Evolutionary conservation across 139 green algal species (phyloP).

Genomic region (Gonium pectorale): DNA sequence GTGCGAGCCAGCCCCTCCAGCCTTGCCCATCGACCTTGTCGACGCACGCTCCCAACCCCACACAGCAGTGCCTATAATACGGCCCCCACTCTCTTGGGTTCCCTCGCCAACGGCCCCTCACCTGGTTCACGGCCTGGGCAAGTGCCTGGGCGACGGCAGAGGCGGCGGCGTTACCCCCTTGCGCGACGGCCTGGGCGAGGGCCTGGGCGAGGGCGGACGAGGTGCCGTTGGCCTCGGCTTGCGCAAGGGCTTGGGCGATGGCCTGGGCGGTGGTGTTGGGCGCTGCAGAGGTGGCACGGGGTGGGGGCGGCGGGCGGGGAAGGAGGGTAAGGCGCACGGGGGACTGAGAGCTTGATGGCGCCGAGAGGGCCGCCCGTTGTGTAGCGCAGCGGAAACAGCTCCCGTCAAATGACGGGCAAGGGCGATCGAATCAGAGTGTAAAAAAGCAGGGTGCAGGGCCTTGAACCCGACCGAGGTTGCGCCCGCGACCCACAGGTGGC

Average conservation of each 20-base stretch:
- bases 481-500: conserved; percentile 12
- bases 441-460: no score
- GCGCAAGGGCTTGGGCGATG: conserved; percentile 35
- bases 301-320: background rate
- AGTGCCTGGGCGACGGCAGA: conserved; percentile 14
- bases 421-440: no score
- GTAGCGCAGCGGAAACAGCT: no score
- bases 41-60: no score
- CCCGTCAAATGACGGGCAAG: no score
- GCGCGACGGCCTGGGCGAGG: conserved; percentile 22
- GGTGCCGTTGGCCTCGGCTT: background rate
- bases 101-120: background rate
- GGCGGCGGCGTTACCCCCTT: background rate
- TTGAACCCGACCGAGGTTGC: no score
- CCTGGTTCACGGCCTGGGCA: conserved; percentile 14
- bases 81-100: no score
- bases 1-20: no score
- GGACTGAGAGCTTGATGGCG: no score
- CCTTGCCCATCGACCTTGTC: no score
- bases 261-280: conserved; percentile 18
- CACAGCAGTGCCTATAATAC: no score
- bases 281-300: background rate
- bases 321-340: background rate
- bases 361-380: no score
- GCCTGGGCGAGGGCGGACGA: background rate